phyloP scores from a whole-genome alignment of 106 monocot species.

The Amphibolis antarctica region DNA sequence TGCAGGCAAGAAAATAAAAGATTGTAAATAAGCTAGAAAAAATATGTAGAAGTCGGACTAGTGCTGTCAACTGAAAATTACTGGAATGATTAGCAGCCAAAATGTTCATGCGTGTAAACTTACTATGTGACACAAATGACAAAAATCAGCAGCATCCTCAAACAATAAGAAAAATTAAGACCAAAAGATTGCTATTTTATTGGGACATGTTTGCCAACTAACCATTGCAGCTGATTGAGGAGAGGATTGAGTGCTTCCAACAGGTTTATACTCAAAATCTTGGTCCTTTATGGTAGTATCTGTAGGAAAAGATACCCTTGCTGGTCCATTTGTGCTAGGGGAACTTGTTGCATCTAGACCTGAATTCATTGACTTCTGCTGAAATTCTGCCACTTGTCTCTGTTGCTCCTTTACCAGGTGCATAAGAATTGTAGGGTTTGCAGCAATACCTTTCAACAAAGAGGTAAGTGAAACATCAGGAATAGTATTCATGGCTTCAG shows the following conservation, averaged over 20 bases:
- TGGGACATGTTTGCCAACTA: neutral
- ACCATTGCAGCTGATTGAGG: constrained; percentile 26
- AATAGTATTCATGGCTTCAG: constrained; percentile 8
- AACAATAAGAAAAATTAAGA: neutral
- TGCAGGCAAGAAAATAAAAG: too few species aligned
- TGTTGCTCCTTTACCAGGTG: constrained; percentile 55
- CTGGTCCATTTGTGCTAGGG: constrained; percentile 4
- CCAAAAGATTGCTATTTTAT: neutral
- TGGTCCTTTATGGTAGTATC: constrained; percentile 9
- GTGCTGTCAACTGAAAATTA: too few species aligned
- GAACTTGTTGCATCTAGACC: constrained; percentile 3
- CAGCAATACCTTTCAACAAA: constrained; percentile 53
- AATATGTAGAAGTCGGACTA: too few species aligned
- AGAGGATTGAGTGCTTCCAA: constrained; percentile 13
- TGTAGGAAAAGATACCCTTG: constrained; percentile 10
- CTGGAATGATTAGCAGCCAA: too few species aligned
- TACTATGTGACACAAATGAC: neutral
- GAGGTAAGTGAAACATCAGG: constrained; percentile 35
- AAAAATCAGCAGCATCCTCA: neutral
- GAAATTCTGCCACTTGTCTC: constrained; percentile 36
- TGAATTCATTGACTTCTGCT: constrained; percentile 22
- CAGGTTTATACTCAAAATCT: constrained; percentile 11
- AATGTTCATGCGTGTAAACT: too few species aligned
- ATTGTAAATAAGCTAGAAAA: too few species aligned
- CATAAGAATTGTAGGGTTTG: constrained; percentile 63